These are phyloP conservation scores for Adansonia rubrostipa DNA, from an alignment of 441 rosid species.

Conservation along the genomic window DNA sequence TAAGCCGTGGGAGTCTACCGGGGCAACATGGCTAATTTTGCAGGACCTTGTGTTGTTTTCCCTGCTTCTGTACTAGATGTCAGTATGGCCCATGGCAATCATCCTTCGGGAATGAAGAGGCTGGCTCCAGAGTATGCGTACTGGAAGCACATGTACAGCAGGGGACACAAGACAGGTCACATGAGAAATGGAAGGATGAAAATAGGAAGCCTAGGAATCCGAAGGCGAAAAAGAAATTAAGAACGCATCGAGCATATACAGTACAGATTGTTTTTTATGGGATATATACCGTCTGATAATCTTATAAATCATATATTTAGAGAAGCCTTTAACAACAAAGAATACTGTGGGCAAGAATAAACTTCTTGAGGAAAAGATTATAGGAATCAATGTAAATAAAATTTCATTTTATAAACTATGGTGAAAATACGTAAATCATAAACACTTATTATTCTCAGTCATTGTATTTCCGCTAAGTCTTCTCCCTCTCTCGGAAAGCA, in stretches of 20 bases:
- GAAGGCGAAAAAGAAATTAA: conserved; percentile 48
- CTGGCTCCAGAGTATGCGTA: conserved; percentile 48
- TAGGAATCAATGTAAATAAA: conserved; percentile 39
- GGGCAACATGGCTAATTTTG: conserved; percentile 36
- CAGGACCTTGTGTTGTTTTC: conserved; percentile 45
- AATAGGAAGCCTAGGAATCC: conserved; percentile 40
- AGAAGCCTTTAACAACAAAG: conserved; percentile 16
- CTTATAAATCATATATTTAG: conserved; percentile 52
- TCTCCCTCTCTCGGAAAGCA: conserved; percentile 19
- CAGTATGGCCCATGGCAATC: conserved; percentile 38
- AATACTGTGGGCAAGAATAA: conserved; percentile 32
- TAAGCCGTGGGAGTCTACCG: conserved; percentile 51
- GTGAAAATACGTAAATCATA: conserved; percentile 24
- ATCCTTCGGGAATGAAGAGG: conserved; percentile 49
- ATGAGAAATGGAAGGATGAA: conserved; percentile 41
- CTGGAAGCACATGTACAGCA: conserved; percentile 57
- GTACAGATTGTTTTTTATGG: conserved; percentile 63
- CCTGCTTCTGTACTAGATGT: conserved; percentile 41
- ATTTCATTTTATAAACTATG: conserved; percentile 25
- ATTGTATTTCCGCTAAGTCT: not conserved
- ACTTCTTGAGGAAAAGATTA: conserved; percentile 23
- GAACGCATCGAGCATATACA: conserved; percentile 50
- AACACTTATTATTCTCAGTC: conserved; percentile 15
- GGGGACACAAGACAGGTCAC: conserved; percentile 47
- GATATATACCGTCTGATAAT: conserved; percentile 58